phyloP scores from a whole-genome alignment of 495 filamentous ascomycete species.

The Pyrenopolyporus hunteri region DNA sequence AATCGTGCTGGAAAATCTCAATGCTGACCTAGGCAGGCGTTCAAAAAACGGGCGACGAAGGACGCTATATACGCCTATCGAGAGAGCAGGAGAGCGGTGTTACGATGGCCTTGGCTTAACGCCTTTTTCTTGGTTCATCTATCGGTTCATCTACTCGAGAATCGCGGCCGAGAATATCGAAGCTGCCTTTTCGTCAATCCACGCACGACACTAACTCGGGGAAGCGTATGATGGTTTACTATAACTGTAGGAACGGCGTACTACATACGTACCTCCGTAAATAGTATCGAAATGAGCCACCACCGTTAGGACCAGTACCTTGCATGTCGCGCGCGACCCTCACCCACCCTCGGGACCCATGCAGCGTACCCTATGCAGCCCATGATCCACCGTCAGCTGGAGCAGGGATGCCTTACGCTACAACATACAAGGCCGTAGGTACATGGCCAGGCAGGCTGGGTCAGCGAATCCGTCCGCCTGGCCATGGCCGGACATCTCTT shows the following conservation, averaged over 20 bases:
- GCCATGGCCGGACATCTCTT: conserved; percentile 24
- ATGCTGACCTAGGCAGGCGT: no score
- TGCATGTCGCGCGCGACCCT: conserved; percentile 38
- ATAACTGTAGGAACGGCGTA: conserved; percentile 14
- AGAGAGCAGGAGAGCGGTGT: no score
- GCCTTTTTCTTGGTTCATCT: not conserved
- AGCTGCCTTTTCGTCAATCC: no score
- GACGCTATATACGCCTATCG: not conserved
- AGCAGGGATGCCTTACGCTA: conserved; percentile 40
- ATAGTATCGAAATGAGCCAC: conserved; percentile 34
- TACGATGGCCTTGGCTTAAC: no score
- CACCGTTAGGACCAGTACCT: conserved; percentile 34
- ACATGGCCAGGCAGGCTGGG: conserved; percentile 31
- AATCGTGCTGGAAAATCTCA: no score
- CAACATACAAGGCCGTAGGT: conserved; percentile 25
- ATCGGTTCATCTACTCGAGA: no score
- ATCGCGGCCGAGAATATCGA: no score
- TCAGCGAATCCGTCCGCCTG: conserved; percentile 25
- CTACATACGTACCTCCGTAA: conserved; percentile 31
- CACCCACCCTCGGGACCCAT: conserved; percentile 36
- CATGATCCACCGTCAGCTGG: conserved; percentile 38
- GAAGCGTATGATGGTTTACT: not conserved
- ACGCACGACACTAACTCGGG: not conserved
- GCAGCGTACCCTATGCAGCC: no score
- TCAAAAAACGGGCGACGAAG: conserved; percentile 5